Evolutionary conservation across 345 rosid species (phyloP).

Genomic region (Aurinia saxatilis): DNA sequence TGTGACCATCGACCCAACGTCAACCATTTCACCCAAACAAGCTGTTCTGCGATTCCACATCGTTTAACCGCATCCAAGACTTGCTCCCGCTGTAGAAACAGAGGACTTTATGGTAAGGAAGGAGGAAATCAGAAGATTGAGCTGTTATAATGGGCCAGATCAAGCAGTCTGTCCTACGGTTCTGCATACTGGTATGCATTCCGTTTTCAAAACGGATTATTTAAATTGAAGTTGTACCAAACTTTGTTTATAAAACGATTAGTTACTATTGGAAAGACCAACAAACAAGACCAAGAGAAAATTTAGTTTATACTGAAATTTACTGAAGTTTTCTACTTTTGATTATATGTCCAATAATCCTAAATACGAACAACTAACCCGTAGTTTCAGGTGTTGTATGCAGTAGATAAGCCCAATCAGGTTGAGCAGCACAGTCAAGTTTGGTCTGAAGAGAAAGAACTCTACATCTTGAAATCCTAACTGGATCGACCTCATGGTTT

Average conservation of each 20-base stretch:
- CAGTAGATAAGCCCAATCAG: slow-evolving; percentile 26
- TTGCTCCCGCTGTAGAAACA: slow-evolving; percentile 26
- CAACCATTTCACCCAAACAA: slow-evolving; percentile 60
- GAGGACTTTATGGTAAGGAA: not conserved
- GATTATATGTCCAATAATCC: no score
- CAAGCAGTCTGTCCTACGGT: no score
- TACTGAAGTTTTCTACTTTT: no score
- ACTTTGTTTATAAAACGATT: no score
- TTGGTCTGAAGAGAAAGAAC: slow-evolving; percentile 25
- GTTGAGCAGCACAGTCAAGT: slow-evolving; percentile 22
- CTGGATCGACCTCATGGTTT: slow-evolving; percentile 21
- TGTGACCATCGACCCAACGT: slow-evolving; percentile 60
- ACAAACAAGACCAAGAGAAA: no score
- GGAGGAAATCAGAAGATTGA: not conserved
- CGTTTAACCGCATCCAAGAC: slow-evolving; percentile 36
- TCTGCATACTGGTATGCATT: no score
- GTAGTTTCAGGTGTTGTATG: slow-evolving; percentile 4
- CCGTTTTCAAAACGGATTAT: no score
- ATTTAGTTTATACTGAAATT: no score
- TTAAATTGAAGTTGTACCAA: no score
- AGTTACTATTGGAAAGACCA: no score
- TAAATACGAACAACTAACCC: slow-evolving; percentile 10
- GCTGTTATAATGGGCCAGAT: not conserved
- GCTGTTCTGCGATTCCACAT: slow-evolving; percentile 43
- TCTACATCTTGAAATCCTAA: slow-evolving; percentile 26